These are phyloP conservation scores for Fraxinus latifolia DNA, from an alignment of 305 asterid species.

Conservation along the genomic window DNA sequence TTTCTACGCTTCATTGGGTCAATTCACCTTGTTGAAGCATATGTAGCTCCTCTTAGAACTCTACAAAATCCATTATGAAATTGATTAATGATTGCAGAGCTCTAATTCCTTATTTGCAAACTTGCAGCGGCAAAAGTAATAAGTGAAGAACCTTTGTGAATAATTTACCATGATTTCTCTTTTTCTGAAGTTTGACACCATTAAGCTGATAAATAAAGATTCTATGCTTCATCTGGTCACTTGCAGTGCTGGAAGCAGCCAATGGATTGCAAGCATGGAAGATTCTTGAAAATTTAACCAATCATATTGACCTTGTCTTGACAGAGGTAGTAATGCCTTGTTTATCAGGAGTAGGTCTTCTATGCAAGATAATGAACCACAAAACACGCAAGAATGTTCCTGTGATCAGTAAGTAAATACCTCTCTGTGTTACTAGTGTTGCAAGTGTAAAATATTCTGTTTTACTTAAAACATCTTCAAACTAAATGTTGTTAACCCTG, in stretches of 20 bases:
- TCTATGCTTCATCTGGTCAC: neutral
- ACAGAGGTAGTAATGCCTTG: conserved; percentile 83
- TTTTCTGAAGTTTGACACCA: neutral
- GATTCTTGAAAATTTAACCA: conserved; percentile 63
- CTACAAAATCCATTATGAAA: neutral
- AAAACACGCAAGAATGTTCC: conserved; percentile 72
- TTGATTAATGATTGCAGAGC: neutral
- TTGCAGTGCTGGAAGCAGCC: conserved; percentile 71
- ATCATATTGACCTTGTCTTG: conserved; percentile 74
- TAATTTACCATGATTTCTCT: neutral
- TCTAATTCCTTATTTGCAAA: neutral
- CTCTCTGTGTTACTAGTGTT: neutral
- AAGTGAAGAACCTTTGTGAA: neutral
- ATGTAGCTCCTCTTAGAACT: neutral
- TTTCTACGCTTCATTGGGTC: neutral
- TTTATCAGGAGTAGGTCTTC: conserved; percentile 78
- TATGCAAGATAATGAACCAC: conserved; percentile 85
- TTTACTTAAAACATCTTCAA: neutral
- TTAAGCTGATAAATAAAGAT: neutral
- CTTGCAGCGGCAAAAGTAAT: neutral
- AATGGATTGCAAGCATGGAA: conserved; percentile 89
- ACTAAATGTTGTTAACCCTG: conserved; percentile 21
- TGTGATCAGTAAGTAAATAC: conserved; percentile 70
- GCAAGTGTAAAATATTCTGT: neutral
- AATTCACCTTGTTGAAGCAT: neutral